Evolutionary conservation across 2,329 filamentous ascomycete species (phyloP), one percentile per base, ranked within the genome.

Genomic region (Exserohilum turcica): DNA sequence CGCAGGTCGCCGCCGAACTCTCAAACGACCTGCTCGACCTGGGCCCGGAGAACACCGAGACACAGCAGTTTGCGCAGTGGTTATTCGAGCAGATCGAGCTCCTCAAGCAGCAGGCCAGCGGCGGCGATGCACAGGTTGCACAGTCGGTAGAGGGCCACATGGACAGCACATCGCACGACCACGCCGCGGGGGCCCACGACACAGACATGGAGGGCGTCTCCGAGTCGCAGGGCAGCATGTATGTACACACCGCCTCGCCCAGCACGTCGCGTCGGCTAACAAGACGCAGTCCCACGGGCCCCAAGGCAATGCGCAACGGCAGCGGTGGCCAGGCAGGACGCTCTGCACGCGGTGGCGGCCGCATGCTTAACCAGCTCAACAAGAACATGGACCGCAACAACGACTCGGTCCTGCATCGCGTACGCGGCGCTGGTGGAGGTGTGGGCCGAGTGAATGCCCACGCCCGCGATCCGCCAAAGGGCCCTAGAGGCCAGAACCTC

Each of bases 291-390:
- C 94, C 94, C 8, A 97, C 92, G 45, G 94, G 93, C 51, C 94
- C 94, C 15, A 94, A 92, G 74, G 92, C 92, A 29, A 96, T 97
- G 92, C 89, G 94, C 68, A 91, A 89, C 72, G 85, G 85, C 46
- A 84, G 79, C 64, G 69, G 67, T 24, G 48, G 59, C 15, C 60
- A 63, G 47, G 51, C 60, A 56, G 51, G 50, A 18, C 66, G 48
- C 48, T 76, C 71, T 48, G 76, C 66, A 54, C 86, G 90, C 62
- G 61, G 64, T 36, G 92, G 91, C 73, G 92, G 91, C 73, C 86
- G 91, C 57, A 86, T 97, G 80, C 81, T 97, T 51, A 91, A 91
- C 43, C 91, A 97, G 64, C 84, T 95, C 70, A 86, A 88, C 71
- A 90, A 90, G 67, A 86, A 87, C 12, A 87, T 96, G 85, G 91